Conservation (phyloP, 1,284 basidiomycete species). For the Trichosporon asahii region DNA sequence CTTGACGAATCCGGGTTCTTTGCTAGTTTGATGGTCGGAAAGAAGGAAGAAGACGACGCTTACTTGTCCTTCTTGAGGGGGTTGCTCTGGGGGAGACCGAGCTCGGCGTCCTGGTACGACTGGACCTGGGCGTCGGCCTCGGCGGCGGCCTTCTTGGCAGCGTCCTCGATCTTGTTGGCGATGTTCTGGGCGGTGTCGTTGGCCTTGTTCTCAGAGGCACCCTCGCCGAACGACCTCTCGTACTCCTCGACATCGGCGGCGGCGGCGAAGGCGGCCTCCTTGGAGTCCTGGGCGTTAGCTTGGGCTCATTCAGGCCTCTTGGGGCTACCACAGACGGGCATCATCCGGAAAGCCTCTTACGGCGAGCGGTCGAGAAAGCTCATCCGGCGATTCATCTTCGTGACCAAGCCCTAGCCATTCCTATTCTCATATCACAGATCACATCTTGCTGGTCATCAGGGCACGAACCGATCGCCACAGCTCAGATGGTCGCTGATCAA, state of each 20-base stretch:
- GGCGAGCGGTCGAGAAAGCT: no score
- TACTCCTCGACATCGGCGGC: neutral
- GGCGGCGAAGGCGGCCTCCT: neutral
- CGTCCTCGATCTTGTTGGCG: neutral
- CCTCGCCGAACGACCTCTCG: neutral
- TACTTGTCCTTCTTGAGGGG: neutral
- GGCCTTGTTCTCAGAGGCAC: neutral
- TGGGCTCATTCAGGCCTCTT: neutral
- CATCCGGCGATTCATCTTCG: no score
- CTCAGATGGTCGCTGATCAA: no score
- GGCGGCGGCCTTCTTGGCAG: conserved; percentile 2
- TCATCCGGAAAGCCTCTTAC: no score
- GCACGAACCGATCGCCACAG: no score
- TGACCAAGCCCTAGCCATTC: no score
- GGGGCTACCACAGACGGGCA: no score
- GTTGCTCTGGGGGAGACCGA: neutral
- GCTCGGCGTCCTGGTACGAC: conserved; percentile 4
- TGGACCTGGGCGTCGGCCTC: conserved; percentile 1
- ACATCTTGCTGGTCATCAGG: no score
- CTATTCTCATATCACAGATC: no score
- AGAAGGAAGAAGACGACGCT: neutral
- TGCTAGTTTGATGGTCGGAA: no score
- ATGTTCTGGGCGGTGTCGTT: neutral
- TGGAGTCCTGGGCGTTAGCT: neutral
- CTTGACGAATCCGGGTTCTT: neutral